Base-by-base conservation (phyloP, 2,329 filamentous ascomycete genomes). In the Scedosporium apiospermum region DNA sequence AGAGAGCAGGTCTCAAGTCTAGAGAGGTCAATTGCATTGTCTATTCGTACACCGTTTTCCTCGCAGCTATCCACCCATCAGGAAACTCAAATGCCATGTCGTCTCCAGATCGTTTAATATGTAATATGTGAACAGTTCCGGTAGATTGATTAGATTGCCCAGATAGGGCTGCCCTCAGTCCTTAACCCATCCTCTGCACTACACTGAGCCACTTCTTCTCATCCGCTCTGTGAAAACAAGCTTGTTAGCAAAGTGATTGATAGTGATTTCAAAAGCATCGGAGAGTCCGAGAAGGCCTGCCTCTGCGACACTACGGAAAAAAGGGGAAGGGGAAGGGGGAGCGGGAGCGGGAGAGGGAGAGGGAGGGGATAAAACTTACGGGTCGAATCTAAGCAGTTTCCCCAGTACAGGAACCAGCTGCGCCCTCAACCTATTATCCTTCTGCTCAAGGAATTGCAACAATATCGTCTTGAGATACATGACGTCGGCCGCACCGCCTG, bases 401-500 rank as follows among this genome's bases (percentile, higher is more conserved):
- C 87, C 88, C 68, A 95, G 73, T 41, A 93, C 89, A 0, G 89
- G 89, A 63, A 95, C 87, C 66, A 93, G 79, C 77, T 91, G 88
- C 65, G 85, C 81, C 68, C 91, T 84, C 68, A 90, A 78, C 76
- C 85, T 89, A 72, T 87, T 89, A 71, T 93, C 90, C 76, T 86
- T 90, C 67, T 90, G 87, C 77, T 93, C 88, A 66, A 95, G 73
- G 72, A 93, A 93, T 73, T 93, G 89, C 66, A 95, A 74, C 67
- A 95, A 74, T 62, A 93, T 89, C 7, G 90, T 92, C 80, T 92
- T 93, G 62, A 93, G 75, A 69, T 95, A 93, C 65, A 85, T 81
- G 44, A 79, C 78, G 64, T 87, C 84, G 4, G 77, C 71, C 14
- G 69, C 65, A 18, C 68, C 69, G 4, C 63, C 64, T 3, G 69